Percentiles rank a stretch among this genome's conserved stretches.
phyloP scores from a whole-genome alignment of 352 stramenopile genomes.

The Phytophthora citrophthora region DNA sequence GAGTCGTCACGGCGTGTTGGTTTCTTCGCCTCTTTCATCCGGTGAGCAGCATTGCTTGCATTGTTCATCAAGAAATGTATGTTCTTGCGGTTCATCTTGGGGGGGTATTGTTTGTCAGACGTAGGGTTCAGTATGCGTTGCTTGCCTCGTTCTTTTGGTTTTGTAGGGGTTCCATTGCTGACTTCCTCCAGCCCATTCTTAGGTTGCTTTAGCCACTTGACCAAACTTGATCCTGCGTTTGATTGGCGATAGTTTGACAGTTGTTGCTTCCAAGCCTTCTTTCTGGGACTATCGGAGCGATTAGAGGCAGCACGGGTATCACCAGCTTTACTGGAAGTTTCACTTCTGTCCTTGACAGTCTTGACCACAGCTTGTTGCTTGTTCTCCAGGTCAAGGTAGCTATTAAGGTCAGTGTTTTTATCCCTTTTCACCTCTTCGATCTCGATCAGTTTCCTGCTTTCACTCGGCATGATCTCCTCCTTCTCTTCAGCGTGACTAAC shows the following conservation, averaged over 20 bases:
- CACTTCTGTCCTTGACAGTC: slow-evolving; percentile 2
- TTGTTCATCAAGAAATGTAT: slow-evolving; percentile 26
- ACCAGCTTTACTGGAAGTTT: slow-evolving; percentile 1
- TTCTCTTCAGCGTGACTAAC: slow-evolving; percentile 40
- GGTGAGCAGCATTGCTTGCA: slow-evolving; percentile 4
- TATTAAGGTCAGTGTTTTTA: slow-evolving; percentile 21
- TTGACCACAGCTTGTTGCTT: slow-evolving; percentile 24
- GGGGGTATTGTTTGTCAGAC: slow-evolving; percentile 3
- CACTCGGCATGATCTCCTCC: slow-evolving; percentile 28
- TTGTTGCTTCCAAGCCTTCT: slow-evolving; percentile 26
- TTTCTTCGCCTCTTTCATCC: slow-evolving; percentile 14
- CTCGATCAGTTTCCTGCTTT: slow-evolving; percentile 36
- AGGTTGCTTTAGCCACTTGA: slow-evolving; percentile 23
- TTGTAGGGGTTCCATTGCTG: slow-evolving; percentile 8
- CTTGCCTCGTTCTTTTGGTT: slow-evolving; percentile 10
- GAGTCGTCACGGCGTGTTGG: not conserved
- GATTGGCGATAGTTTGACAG: slow-evolving; percentile 23
- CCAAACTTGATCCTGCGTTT: slow-evolving; percentile 2
- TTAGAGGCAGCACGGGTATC: not conserved
- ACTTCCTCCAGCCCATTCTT: slow-evolving; percentile 17
- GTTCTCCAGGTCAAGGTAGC: slow-evolving; percentile 40
- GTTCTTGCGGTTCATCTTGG: slow-evolving; percentile 25
- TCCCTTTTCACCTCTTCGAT: slow-evolving; percentile 23
- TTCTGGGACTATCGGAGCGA: slow-evolving; percentile 7
- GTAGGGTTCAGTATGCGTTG: slow-evolving; percentile 23